Percentiles rank a stretch among this genome's conserved stretches.
phyloP scores from a whole-genome alignment of 2,329 filamentous ascomycete genomes.

The Calonectria multiphialidica region DNA sequence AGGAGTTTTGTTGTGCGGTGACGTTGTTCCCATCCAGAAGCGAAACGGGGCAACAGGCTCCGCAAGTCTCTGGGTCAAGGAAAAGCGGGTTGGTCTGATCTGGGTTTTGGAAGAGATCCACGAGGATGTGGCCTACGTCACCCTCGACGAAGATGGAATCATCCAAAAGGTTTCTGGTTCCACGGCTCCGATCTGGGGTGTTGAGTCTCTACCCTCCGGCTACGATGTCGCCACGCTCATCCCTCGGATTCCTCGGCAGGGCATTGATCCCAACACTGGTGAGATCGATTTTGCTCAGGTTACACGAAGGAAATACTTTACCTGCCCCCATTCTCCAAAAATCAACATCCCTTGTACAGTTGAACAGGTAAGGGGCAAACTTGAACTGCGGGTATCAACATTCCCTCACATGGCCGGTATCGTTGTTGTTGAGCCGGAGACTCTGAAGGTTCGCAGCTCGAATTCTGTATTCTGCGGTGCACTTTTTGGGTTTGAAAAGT shows the following conservation, averaged over 20 bases:
- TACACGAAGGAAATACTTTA: constrained; percentile 81
- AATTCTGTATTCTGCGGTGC: constrained; percentile 95
- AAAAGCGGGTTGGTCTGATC: constrained; percentile 92
- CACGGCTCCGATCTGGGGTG: constrained; percentile 88
- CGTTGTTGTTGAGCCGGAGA: constrained; percentile 86
- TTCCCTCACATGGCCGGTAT: constrained; percentile 98
- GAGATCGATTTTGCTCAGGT: constrained; percentile 85
- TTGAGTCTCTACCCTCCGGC: constrained; percentile 73
- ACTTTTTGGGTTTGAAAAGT: constrained; percentile 88
- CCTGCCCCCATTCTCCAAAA: constrained; percentile 81
- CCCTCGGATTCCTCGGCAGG: constrained; percentile 83
- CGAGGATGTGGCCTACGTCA: constrained; percentile 86
- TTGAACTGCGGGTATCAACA: constrained; percentile 87
- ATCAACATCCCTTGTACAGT: constrained; percentile 89
- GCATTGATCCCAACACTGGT: constrained; percentile 76
- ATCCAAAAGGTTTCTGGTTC: constrained; percentile 80
- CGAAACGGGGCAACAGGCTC: constrained; percentile 92
- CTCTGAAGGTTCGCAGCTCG: constrained; percentile 86
- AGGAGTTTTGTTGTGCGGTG: constrained; percentile 92
- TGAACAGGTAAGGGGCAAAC: constrained; percentile 76
- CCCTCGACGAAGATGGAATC: constrained; percentile 81
- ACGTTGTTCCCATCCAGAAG: constrained; percentile 98
- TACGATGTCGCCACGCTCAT: constrained; percentile 84
- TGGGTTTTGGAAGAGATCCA: constrained; percentile 99
- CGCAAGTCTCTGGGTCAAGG: constrained; percentile 98